Conservation (phyloP, 2,329 filamentous ascomycete species). For the Calycina herbarum region DNA sequence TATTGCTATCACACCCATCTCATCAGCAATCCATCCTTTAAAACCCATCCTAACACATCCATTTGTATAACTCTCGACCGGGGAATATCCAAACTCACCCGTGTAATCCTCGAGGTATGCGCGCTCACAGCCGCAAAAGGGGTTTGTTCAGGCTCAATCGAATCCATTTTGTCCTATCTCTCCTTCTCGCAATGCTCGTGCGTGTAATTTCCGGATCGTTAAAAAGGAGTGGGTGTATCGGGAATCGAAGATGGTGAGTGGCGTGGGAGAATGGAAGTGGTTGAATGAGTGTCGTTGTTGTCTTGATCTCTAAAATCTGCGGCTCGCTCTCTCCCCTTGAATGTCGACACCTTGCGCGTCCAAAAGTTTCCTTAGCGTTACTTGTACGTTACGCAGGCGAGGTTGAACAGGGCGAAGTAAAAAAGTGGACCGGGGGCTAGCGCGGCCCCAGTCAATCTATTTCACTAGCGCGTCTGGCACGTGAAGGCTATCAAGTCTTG, state of each 20-base stretch:
- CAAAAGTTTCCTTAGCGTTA: conserved; percentile 7
- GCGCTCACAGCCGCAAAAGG: conserved; percentile 87
- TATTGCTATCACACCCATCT: conserved; percentile 64
- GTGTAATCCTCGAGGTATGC: conserved; percentile 74
- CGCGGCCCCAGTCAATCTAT: neutral
- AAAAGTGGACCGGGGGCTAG: neutral
- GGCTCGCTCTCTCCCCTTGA: conserved; percentile 6
- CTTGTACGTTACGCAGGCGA: neutral
- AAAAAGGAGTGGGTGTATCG: neutral
- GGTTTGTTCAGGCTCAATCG: conserved; percentile 81
- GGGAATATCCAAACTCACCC: conserved; percentile 53
- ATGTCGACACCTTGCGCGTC: conserved; percentile 22
- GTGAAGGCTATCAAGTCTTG: neutral
- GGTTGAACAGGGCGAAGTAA: conserved; percentile 5
- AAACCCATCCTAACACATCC: neutral
- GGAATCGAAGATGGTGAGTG: neutral
- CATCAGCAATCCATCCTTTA: conserved; percentile 20
- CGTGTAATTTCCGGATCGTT: conserved; percentile 1
- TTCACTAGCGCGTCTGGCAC: neutral
- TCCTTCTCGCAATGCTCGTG: conserved; percentile 5
- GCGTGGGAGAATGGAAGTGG: conserved; percentile 12
- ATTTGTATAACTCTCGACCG: neutral
- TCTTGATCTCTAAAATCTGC: conserved; percentile 5
- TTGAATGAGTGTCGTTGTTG: conserved; percentile 16
- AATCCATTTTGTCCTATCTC: conserved; percentile 64